Conservation (phyloP, 345 rosid genomes). For the Sapria himalayana region DNA sequence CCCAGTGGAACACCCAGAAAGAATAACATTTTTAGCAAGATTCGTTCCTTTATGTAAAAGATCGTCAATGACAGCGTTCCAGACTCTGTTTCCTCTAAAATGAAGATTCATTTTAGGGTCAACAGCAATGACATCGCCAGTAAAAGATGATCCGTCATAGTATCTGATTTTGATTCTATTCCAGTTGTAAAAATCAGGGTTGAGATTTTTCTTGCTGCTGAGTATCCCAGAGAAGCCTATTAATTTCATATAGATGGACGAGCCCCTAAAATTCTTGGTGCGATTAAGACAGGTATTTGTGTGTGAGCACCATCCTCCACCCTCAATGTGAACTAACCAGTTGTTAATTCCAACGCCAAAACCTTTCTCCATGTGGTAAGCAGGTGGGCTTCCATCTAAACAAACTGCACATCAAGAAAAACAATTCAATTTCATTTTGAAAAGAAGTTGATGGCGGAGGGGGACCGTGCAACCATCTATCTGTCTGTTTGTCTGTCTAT, state of each 20-base stretch:
- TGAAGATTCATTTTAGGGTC: conserved; percentile 67
- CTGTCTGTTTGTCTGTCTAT: too few relatives aligned
- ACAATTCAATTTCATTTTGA: too few relatives aligned
- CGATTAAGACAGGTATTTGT: too few relatives aligned
- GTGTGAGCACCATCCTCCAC: too few relatives aligned
- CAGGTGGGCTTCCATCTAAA: conserved; percentile 92
- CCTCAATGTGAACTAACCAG: conserved; percentile 82
- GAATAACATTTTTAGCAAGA: conserved; percentile 65
- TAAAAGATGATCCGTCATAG: conserved; percentile 83
- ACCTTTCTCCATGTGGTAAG: conserved; percentile 65
- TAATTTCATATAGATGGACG: too few relatives aligned
- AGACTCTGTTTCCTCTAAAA: conserved; percentile 86
- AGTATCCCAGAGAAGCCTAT: too few relatives aligned
- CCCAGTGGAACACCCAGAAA: conserved; percentile 94
- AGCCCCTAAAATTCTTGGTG: too few relatives aligned
- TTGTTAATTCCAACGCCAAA: conserved; percentile 59
- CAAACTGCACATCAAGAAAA: conserved; percentile 34
- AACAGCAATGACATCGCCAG: conserved; percentile 75
- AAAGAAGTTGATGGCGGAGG: too few relatives aligned
- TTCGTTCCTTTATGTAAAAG: conserved; percentile 67
- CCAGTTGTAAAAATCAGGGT: conserved; percentile 86
- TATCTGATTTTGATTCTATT: conserved; percentile 76
- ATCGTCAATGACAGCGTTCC: conserved; percentile 59
- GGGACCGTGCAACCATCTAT: too few relatives aligned
- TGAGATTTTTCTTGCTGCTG: too few relatives aligned